Conservation (phyloP, 148 eudicot species). For the Cornus florida region DNA sequence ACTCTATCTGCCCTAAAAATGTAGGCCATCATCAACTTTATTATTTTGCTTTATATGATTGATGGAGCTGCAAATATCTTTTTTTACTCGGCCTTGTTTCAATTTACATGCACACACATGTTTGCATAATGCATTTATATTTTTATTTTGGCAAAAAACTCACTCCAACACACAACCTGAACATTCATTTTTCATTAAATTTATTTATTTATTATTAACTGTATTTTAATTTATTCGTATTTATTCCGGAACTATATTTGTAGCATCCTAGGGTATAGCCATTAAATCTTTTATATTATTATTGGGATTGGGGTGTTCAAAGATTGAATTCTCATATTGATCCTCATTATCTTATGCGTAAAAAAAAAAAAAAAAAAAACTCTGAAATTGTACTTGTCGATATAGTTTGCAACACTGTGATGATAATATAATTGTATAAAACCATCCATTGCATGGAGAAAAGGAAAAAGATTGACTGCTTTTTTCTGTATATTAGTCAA, state of each 20-base stretch:
- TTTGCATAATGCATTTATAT: no score
- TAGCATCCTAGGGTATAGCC: not conserved
- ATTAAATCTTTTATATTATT: not conserved
- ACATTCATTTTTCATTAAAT: no score
- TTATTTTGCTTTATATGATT: not conserved
- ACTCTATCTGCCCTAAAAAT: not conserved
- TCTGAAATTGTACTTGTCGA: not conserved
- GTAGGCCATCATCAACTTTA: not conserved
- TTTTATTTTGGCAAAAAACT: no score
- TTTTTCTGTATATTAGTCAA: constrained; percentile 1
- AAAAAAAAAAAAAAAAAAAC: not conserved
- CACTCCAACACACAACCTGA: no score
- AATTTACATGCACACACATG: no score
- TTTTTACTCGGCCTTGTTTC: not conserved
- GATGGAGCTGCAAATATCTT: not conserved
- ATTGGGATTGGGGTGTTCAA: not conserved
- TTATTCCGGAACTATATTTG: no score
- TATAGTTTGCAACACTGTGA: not conserved
- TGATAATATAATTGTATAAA: not conserved
- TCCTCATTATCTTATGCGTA: not conserved
- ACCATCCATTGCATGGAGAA: not conserved
- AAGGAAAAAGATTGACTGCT: constrained; percentile 9
- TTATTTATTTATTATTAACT: no score
- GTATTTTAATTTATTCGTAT: no score
- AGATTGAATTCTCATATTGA: not conserved